Conservation (phyloP, 2,329 filamentous ascomycete species). For the Coniochaeta hoffmannii region DNA sequence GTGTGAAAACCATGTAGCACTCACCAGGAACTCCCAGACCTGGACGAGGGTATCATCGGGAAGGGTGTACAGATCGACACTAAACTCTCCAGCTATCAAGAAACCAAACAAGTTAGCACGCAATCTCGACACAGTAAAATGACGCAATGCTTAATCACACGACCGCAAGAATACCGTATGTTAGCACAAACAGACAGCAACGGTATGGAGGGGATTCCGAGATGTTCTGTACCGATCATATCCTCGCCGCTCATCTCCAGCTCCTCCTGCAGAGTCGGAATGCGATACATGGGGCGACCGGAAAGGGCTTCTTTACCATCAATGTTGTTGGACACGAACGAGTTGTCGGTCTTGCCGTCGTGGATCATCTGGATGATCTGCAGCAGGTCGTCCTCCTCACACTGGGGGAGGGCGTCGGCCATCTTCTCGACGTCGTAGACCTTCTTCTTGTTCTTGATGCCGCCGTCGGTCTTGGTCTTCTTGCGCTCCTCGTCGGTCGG, state of each 20-base stretch:
- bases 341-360: slow-evolving; percentile 89
- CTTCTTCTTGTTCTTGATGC: slow-evolving; percentile 71
- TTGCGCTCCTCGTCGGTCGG: slow-evolving; percentile 62
- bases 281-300: not conserved
- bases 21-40: slow-evolving; percentile 80
- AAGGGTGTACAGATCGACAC: slow-evolving; percentile 96
- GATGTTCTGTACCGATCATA: not conserved
- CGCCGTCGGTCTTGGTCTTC: slow-evolving; percentile 58
- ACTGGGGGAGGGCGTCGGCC: slow-evolving; percentile 80
- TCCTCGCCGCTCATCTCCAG: not conserved
- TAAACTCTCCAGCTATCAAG: slow-evolving; percentile 83
- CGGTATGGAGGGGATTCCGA: not conserved
- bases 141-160: too few relatives aligned
- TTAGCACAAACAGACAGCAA: not conserved
- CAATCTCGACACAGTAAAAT: not conserved
- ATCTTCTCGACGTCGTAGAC: slow-evolving; percentile 88
- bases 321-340: slow-evolving; percentile 94
- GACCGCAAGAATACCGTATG: slow-evolving; percentile 5
- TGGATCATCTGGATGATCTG: slow-evolving; percentile 97
- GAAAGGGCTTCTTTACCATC: slow-evolving; percentile 54
- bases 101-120: slow-evolving; percentile 2
- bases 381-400: slow-evolving; percentile 86
- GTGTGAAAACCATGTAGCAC: slow-evolving; percentile 10
- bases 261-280: not conserved
- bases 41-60: slow-evolving; percentile 83